Base-by-base conservation (phyloP, 2,329 filamentous ascomycete species). In the Blastomyces percursus region DNA sequence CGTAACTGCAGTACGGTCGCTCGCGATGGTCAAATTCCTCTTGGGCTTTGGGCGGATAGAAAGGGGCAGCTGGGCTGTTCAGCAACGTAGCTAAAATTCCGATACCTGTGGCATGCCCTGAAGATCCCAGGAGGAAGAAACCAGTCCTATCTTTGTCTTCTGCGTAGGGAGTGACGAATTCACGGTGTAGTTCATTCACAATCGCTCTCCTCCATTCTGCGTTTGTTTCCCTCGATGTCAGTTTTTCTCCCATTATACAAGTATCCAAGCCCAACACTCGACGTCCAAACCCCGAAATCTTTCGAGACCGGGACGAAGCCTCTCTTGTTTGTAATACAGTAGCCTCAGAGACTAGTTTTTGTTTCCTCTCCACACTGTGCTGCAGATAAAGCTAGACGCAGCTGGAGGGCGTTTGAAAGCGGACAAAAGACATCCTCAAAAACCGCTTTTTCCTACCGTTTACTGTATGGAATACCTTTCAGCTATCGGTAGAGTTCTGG, bases 341-440 rank as follows among this genome's bases (percentile, higher is more conserved):
- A 84, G 87, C 89, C 86, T 89, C 88, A 75, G 81, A 87, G 90
- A 96, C 87, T 86, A 79, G 90, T 94, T 91, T 96, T 96, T 96
- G 88, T 88, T 80, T 92, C 87, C 89, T 86, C 88, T 86, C 85
- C 85, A 68, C 73, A 71, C 70, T 69, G 66, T 66, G 67, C 21
- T 8, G 8, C 48, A 35, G 46, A 19, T 32, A 46, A 48, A 64
- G 64, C 58, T 64, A 64, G 58, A 71, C 66, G 72, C 27, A 30
- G 27, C 73, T 76, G 84, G 84, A 86, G 85, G 87, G 88, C 86
- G 76, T 79, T 79, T 54, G n/a, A 81, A 81, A 86, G 82, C 90
- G 90, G 83, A 88, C 90, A 96, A 96, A 96, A 85, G 77, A 92
- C 90, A 87, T 95, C 90, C 82, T 81, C 82, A 96, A 96, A 96